Percentiles rank a stretch among this genome's conserved stretches.
Conservation (phyloP, 495 filamentous ascomycete genomes). For the Neurospora tetraspora region DNA sequence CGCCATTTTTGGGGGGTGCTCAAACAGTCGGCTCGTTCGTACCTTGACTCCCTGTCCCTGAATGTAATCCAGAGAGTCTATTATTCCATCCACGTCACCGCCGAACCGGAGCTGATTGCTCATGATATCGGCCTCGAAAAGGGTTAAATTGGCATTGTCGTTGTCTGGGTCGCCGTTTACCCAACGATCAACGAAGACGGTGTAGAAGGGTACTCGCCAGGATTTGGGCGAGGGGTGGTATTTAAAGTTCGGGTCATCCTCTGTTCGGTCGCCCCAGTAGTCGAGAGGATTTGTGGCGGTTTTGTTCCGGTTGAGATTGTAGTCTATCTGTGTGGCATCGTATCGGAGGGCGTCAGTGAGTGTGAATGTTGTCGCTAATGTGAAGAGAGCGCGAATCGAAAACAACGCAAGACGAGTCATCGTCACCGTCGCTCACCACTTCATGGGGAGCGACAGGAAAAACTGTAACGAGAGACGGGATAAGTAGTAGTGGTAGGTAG, state of each 20-base stretch:
- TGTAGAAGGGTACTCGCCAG: conserved; percentile 68
- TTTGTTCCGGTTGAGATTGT: conserved; percentile 56
- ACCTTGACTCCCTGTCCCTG: conserved; percentile 65
- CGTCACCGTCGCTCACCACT: conserved; percentile 20
- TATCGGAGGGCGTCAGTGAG: conserved; percentile 41
- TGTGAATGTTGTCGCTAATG: conserved; percentile 15
- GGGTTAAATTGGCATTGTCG: conserved; percentile 58
- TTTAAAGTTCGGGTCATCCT: conserved; percentile 28
- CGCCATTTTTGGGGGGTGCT: background rate
- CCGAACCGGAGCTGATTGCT: conserved; percentile 68
- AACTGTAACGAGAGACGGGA: conserved; percentile 17
- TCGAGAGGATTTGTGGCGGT: conserved; percentile 48
- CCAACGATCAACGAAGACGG: conserved; percentile 58
- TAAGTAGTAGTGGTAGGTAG: background rate
- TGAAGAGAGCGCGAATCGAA: conserved; percentile 16
- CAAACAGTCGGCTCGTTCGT: background rate
- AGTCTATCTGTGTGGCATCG: conserved; percentile 41
- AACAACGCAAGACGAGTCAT: conserved; percentile 25
- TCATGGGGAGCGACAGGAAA: conserved; percentile 24
- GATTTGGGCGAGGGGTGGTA: conserved; percentile 51
- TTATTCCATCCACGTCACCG: conserved; percentile 55
- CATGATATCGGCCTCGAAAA: conserved; percentile 58
- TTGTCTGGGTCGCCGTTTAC: conserved; percentile 66
- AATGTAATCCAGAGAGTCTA: conserved; percentile 62
- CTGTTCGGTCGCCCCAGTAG: conserved; percentile 49